Percentiles rank a stretch among this genome's conserved stretches.
phyloP scores from a whole-genome alignment of 2,329 filamentous ascomycete genomes.

The Pyrenophora teres region DNA sequence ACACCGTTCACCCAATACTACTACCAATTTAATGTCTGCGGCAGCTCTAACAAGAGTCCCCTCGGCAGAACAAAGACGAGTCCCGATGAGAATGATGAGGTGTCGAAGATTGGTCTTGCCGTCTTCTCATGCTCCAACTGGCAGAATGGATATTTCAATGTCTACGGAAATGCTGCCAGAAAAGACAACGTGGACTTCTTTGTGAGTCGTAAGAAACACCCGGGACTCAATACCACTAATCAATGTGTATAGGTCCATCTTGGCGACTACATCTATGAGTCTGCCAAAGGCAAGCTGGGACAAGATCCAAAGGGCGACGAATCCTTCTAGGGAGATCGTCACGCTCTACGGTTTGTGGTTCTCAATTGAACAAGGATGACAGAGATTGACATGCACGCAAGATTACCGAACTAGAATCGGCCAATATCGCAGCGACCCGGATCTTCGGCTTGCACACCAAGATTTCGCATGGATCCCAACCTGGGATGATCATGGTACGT shows the following conservation, averaged over 20 bases:
- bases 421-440: conserved; percentile 49
- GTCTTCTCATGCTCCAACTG: conserved; percentile 71
- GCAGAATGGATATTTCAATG: conserved; percentile 56
- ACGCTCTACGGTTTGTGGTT: conserved; percentile 41
- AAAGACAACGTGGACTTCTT: conserved; percentile 62
- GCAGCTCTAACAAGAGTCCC: conserved; percentile 64
- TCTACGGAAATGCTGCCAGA: conserved; percentile 49
- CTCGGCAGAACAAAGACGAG: conserved; percentile 73
- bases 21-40: conserved; percentile 73
- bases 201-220: conserved; percentile 26
- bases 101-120: conserved; percentile 64
- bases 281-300: conserved; percentile 35
- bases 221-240: neutral
- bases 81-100: conserved; percentile 60
- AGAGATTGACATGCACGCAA: neutral
- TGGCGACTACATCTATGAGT: conserved; percentile 53
- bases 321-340: conserved; percentile 45
- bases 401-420: conserved; percentile 51
- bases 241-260: conserved; percentile 46
- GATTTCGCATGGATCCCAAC: conserved; percentile 52
- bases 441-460: conserved; percentile 48
- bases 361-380: neutral
- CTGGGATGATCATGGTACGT: conserved; percentile 49
- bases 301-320: conserved; percentile 26
- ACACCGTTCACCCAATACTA: conserved; percentile 69